These are phyloP conservation scores for Purpureocillium lavendulum DNA, from an alignment of 2,329 filamentous ascomycete genomes.

Conservation along the genomic window DNA sequence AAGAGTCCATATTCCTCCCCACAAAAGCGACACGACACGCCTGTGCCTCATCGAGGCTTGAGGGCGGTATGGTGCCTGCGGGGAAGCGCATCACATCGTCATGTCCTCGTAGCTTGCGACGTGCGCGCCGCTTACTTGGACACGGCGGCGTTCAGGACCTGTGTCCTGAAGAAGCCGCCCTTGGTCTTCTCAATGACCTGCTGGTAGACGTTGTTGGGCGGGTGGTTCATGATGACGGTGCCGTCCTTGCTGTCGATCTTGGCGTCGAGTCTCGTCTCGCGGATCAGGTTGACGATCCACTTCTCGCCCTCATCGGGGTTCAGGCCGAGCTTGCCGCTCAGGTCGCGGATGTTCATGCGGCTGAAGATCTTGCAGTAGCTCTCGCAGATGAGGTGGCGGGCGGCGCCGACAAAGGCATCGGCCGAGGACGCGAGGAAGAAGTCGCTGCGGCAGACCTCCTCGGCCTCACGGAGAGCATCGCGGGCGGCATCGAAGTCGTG, in stretches of 20 bases:
- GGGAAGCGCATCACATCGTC: background rate
- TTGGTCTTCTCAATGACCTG: conserved; percentile 99
- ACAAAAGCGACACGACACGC: too few species aligned
- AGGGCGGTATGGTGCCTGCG: too few species aligned
- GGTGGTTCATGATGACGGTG: conserved; percentile 99
- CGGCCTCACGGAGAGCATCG: conserved; percentile 81
- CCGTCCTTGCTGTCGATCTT: conserved; percentile 99
- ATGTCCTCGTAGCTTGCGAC: conserved; percentile 3
- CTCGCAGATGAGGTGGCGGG: conserved; percentile 94
- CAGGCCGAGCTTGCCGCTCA: conserved; percentile 84
- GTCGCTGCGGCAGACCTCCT: conserved; percentile 84
- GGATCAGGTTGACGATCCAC: conserved; percentile 99
- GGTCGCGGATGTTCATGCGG: conserved; percentile 94
- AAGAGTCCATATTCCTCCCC: too few species aligned
- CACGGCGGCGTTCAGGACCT: conserved; percentile 71
- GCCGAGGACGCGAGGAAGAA: conserved; percentile 87
- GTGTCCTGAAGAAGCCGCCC: conserved; percentile 96
- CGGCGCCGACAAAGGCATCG: conserved; percentile 87
- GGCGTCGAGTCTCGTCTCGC: conserved; percentile 92
- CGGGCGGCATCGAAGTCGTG: conserved; percentile 81
- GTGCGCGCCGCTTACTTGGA: conserved; percentile 34
- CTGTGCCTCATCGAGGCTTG: too few species aligned
- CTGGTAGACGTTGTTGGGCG: conserved; percentile 95
- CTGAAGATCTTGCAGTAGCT: conserved; percentile 99
- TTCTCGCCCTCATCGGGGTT: conserved; percentile 96